phyloP scores from a whole-genome alignment of 2,329 filamentous ascomycete genomes.

The Trichoderma asperellum region DNA sequence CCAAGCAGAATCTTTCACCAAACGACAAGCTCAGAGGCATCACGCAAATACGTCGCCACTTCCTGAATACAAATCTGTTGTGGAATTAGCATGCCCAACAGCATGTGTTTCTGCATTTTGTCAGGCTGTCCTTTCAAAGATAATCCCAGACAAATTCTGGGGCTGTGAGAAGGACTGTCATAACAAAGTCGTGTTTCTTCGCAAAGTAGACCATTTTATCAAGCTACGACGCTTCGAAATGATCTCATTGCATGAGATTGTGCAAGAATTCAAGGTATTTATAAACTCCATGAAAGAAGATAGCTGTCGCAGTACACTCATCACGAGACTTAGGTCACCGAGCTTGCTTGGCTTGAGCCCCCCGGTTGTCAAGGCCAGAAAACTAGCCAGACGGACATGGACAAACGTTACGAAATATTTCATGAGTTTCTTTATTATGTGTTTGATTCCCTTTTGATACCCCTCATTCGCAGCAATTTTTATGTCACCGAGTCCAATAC shows the following conservation, averaged over 20 bases:
- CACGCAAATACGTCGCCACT: slow-evolving; percentile 8
- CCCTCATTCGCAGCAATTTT: slow-evolving; percentile 84
- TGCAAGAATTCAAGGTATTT: slow-evolving; percentile 73
- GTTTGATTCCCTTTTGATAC: slow-evolving; percentile 89
- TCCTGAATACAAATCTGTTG: slow-evolving; percentile 51
- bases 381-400: slow-evolving; percentile 69
- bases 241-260: slow-evolving; percentile 76
- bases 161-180: slow-evolving; percentile 57
- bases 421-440: slow-evolving; percentile 88
- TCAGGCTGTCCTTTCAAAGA: slow-evolving; percentile 69
- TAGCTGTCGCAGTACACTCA: not conserved
- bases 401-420: slow-evolving; percentile 78
- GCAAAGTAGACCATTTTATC: slow-evolving; percentile 77
- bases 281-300: not conserved
- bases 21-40: slow-evolving; percentile 22
- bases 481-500: slow-evolving; percentile 89
- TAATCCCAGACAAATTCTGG: slow-evolving; percentile 79
- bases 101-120: slow-evolving; percentile 84
- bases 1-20: not conserved
- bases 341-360: slow-evolving; percentile 73
- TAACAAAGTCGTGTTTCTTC: slow-evolving; percentile 67
- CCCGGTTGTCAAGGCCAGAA: slow-evolving; percentile 55
- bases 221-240: slow-evolving; percentile 78
- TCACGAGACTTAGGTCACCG: slow-evolving; percentile 56
- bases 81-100: slow-evolving; percentile 68